Conservation (phyloP, 352 stramenopile genomes). For the Elongisporangium undulatum region DNA sequence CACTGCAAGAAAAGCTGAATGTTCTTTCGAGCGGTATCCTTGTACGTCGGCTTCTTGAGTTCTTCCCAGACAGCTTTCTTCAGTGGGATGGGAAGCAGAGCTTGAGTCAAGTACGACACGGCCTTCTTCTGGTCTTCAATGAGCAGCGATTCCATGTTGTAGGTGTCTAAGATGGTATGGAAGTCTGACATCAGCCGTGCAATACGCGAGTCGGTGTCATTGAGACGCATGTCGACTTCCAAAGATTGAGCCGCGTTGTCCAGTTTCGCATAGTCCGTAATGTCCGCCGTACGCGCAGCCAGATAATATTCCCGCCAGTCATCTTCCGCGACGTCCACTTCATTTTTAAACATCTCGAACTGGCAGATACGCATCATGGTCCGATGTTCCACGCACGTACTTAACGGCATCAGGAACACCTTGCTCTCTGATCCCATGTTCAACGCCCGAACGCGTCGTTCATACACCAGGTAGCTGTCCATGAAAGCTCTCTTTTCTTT, state of each 20-base stretch:
- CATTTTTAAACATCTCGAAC: slow-evolving; percentile 5
- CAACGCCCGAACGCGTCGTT: slow-evolving; percentile 1
- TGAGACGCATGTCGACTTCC: slow-evolving; percentile 7
- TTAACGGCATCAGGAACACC: slow-evolving; percentile 8
- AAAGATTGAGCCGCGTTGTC: slow-evolving; percentile 5
- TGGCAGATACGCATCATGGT: slow-evolving; percentile 10
- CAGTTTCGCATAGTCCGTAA: slow-evolving; percentile 1
- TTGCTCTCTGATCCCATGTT: slow-evolving; percentile 1
- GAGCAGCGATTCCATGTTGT: slow-evolving; percentile 8
- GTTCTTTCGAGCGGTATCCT: slow-evolving; percentile 1
- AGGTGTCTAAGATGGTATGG: slow-evolving; percentile 6
- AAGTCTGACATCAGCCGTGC: slow-evolving; percentile 10
- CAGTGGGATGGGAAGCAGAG: background rate
- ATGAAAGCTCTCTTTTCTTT: slow-evolving; percentile 5
- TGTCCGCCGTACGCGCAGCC: background rate
- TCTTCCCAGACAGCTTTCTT: slow-evolving; percentile 4
- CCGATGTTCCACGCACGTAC: slow-evolving; percentile 8
- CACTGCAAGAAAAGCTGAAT: slow-evolving; percentile 6
- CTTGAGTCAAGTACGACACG: slow-evolving; percentile 2
- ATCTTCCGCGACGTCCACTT: slow-evolving; percentile 5
- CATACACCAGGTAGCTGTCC: slow-evolving; percentile 8
- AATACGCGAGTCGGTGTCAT: slow-evolving; percentile 8
- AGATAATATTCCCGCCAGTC: slow-evolving; percentile 12
- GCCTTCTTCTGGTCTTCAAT: slow-evolving; percentile 7
- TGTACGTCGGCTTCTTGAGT: slow-evolving; percentile 4